These are phyloP conservation scores for Ogataea ganodermae DNA, from an alignment of 805 yeast genomes.

Conservation along the genomic window DNA sequence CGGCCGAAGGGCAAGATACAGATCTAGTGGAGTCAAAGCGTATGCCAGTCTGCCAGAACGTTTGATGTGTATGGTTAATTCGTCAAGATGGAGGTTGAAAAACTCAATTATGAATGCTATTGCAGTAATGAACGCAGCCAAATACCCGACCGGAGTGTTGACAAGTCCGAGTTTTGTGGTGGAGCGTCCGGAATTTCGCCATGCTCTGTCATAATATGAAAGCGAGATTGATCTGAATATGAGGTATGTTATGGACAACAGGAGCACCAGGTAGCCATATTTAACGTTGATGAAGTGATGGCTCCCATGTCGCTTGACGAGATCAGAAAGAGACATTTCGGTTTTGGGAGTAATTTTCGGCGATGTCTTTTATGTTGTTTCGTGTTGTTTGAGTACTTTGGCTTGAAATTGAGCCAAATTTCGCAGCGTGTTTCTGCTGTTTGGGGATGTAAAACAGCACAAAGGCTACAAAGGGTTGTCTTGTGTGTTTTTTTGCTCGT, in stretches of 20 bases:
- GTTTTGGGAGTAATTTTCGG: not conserved
- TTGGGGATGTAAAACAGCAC: not conserved
- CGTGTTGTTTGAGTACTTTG: too few relatives aligned
- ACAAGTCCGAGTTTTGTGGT: slow-evolving; percentile 36
- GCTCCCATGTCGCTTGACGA: slow-evolving; percentile 47
- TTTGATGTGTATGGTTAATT: slow-evolving; percentile 45
- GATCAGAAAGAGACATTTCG: not conserved
- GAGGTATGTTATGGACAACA: slow-evolving; percentile 44
- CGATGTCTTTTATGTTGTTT: too few relatives aligned
- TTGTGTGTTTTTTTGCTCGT: not conserved
- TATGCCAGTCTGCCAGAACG: slow-evolving; percentile 65
- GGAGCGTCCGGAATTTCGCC: slow-evolving; percentile 44
- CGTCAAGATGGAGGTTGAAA: slow-evolving; percentile 38
- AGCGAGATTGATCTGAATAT: slow-evolving; percentile 37
- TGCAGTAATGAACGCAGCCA: slow-evolving; percentile 33
- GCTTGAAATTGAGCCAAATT: too few relatives aligned
- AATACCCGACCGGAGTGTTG: slow-evolving; percentile 34
- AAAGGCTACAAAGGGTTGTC: not conserved
- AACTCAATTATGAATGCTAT: slow-evolving; percentile 34
- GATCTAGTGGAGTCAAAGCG: slow-evolving; percentile 57
- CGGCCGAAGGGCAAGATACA: slow-evolving; percentile 59
- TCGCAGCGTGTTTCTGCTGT: too few relatives aligned
- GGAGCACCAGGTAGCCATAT: slow-evolving; percentile 58
- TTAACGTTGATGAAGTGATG: slow-evolving; percentile 59
- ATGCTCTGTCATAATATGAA: slow-evolving; percentile 34